phyloP scores from a whole-genome alignment of 1,284 basidiomycete species.

The Stereum hirsutum region DNA sequence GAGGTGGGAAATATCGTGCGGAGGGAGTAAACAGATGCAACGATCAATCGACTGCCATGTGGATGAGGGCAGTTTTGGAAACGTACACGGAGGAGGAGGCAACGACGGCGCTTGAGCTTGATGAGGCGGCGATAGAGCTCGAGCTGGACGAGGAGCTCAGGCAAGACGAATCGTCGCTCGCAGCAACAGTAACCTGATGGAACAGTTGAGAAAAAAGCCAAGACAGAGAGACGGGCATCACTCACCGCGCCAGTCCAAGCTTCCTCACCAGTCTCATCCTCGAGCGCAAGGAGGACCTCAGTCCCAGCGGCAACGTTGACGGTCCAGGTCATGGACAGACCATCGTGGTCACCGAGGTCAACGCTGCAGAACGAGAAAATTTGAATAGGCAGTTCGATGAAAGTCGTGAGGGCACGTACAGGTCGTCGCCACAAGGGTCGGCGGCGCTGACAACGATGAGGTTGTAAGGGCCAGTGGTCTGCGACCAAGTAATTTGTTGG shows the following conservation, averaged over 20 bases:
- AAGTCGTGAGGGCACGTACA: slow-evolving; percentile 33
- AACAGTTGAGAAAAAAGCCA: neutral
- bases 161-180: slow-evolving; percentile 43
- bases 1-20: no score
- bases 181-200: slow-evolving; percentile 44
- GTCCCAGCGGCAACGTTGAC: slow-evolving; percentile 38
- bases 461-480: slow-evolving; percentile 42
- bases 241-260: slow-evolving; percentile 57
- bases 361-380: slow-evolving; percentile 24
- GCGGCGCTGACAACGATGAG: slow-evolving; percentile 41
- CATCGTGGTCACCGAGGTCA: slow-evolving; percentile 48
- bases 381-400: slow-evolving; percentile 14
- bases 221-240: slow-evolving; percentile 1
- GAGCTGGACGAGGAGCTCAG: slow-evolving; percentile 15
- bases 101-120: neutral
- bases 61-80: no score
- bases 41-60: no score
- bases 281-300: slow-evolving; percentile 42
- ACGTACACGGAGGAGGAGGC: no score
- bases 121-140: neutral
- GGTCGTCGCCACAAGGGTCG: slow-evolving; percentile 45
- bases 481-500: slow-evolving; percentile 45
- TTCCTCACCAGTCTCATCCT: slow-evolving; percentile 44
- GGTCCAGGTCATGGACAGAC: slow-evolving; percentile 35
- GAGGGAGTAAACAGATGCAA: no score